Percentiles rank a stretch among this genome's conserved stretches.
Conservation (phyloP, 306 rosid genomes). For the Prunus davidiana region DNA sequence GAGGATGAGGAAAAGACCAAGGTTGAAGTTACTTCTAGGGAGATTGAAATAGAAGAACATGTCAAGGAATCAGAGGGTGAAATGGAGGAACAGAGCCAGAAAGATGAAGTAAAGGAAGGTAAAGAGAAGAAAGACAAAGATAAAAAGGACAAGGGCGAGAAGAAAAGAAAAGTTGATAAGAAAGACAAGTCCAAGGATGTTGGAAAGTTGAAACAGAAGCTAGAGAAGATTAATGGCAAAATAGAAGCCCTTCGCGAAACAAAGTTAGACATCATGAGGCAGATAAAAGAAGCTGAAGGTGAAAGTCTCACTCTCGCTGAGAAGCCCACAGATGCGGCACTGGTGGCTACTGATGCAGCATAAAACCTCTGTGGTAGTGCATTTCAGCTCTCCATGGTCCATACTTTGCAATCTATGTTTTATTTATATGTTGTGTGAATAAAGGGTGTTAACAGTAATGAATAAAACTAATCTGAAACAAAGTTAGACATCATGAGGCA, state of each 20-base stretch:
- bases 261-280: slow-evolving; percentile 46
- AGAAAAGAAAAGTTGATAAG: slow-evolving; percentile 43
- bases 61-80: slow-evolving; percentile 22
- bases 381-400: not conserved
- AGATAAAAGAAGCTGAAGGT: slow-evolving; percentile 57
- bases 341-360: not conserved
- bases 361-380: not conserved
- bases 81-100: slow-evolving; percentile 18
- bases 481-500: slow-evolving; percentile 49
- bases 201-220: slow-evolving; percentile 52
- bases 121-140: slow-evolving; percentile 29
- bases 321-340: slow-evolving; percentile 14
- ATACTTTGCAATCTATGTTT: not conserved
- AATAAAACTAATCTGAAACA: slow-evolving; percentile 9
- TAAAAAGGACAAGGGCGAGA: slow-evolving; percentile 45
- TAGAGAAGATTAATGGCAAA: slow-evolving; percentile 53
- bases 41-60: slow-evolving; percentile 31
- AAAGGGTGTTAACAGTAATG: not conserved
- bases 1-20: slow-evolving; percentile 10
- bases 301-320: slow-evolving; percentile 14
- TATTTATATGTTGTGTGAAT: not conserved
- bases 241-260: slow-evolving; percentile 44
- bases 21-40: slow-evolving; percentile 22
- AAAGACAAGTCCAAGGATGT: slow-evolving; percentile 42
- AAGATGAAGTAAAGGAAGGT: slow-evolving; percentile 26